phyloP scores from a whole-genome alignment of 140 eudicot species.

The Flaveria floridana region DNA sequence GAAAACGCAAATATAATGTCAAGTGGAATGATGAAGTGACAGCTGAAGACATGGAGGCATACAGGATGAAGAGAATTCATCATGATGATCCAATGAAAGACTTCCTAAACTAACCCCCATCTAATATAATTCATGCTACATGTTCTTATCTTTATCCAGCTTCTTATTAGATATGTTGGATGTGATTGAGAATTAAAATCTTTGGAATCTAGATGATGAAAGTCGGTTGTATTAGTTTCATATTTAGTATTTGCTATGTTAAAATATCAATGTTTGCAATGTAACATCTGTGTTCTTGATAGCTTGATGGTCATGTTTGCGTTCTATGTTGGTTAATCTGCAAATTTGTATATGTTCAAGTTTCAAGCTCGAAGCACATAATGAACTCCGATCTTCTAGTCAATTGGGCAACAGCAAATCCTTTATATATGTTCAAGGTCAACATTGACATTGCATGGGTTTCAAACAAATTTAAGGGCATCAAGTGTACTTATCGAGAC shows the following conservation, averaged over 20 bases:
- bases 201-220: neutral
- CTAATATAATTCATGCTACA: neutral
- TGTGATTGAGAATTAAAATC: neutral
- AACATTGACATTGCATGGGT: neutral
- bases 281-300: neutral
- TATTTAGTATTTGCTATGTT: neutral
- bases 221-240: constrained; percentile 7
- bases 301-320: neutral
- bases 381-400: neutral
- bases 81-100: constrained; percentile 89
- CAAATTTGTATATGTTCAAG: neutral
- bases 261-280: neutral
- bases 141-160: neutral
- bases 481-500: neutral
- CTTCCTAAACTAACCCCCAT: constrained; percentile 36
- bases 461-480: too few species aligned
- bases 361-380: neutral
- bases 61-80: constrained; percentile 70
- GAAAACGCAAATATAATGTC: constrained; percentile 77
- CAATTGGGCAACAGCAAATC: neutral
- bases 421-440: neutral
- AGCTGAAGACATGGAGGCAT: constrained; percentile 88
- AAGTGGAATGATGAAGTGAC: constrained; percentile 83
- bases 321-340: neutral
- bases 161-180: neutral